phyloP scores from a whole-genome alignment of 2,329 filamentous ascomycete species.

The Sarocladium oryzae region DNA sequence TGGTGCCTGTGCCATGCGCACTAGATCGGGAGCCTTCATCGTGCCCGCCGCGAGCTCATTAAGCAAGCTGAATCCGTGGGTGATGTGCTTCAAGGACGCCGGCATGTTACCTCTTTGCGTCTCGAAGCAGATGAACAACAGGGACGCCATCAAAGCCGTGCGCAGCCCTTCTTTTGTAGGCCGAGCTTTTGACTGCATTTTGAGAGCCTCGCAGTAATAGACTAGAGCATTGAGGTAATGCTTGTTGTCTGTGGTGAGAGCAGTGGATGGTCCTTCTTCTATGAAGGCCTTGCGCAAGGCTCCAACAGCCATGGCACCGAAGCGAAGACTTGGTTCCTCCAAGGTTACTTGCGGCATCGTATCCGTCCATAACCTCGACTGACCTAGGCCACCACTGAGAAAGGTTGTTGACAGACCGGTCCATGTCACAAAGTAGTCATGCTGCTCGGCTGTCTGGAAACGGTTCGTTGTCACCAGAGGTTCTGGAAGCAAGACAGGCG shows the following conservation, averaged over 20 bases:
- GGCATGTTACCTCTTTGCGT: conserved; percentile 32
- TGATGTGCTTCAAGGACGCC: conserved; percentile 33
- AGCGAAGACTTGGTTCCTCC: conserved; percentile 29
- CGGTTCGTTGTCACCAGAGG: conserved; percentile 27
- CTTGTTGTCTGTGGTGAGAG: conserved; percentile 22
- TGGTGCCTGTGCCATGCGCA: conserved; percentile 30
- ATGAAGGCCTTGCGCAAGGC: conserved; percentile 30
- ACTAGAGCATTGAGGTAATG: conserved; percentile 34
- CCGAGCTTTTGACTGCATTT: conserved; percentile 29
- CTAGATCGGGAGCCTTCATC: conserved; percentile 26
- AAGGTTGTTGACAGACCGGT: conserved; percentile 26
- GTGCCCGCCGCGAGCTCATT: conserved; percentile 32
- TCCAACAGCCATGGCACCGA: conserved; percentile 34
- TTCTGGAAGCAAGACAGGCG: conserved; percentile 24
- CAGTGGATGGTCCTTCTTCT: conserved; percentile 15
- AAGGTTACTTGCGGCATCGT: conserved; percentile 34
- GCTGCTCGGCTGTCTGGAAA: conserved; percentile 28
- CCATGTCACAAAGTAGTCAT: conserved; percentile 33
- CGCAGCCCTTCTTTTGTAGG: conserved; percentile 29
- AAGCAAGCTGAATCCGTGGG: conserved; percentile 33
- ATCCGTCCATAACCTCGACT: conserved; percentile 30
- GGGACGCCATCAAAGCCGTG: conserved; percentile 31
- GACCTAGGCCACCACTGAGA: conserved; percentile 27
- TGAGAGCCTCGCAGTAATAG: conserved; percentile 35
- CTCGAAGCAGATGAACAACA: conserved; percentile 36